Evolutionary conservation across 208 protist genomes (phyloP), one percentile per base, ranked within the genome.

Genomic region (Leishmania tropica): DNA sequence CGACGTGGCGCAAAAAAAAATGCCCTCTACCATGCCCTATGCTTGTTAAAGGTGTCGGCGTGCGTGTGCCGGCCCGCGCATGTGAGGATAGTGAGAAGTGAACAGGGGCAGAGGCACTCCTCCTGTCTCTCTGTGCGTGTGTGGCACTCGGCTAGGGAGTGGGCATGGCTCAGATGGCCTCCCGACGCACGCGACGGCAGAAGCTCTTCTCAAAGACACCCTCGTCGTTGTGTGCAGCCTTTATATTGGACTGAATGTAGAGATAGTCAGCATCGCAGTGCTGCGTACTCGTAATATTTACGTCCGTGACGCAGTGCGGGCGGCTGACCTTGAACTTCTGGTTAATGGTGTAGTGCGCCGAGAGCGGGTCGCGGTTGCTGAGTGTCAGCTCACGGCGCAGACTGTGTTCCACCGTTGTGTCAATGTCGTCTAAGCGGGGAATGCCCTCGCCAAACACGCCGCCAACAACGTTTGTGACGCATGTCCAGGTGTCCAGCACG

Each of bases 331-430:
- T 90, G 81, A 94, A 81, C 76, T 85, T 88, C 81, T 94, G 84
- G 21, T 75, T 85, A 42, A 94, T 89, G 40, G 42, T 81, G 75
- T 92, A 92, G 19, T 83, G 80, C 17, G 88, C 90, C 3, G 88
- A 92, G 76, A 94, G 90, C 2, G 90, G 90, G 80, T 94, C 88
- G 68, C 77, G 83, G 78, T 94, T 94, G 81, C 86, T 79, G 53
- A 92, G 84, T 11, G 79, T 85, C 51, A 94, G 85, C 83, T 94
- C 88, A 7, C 88, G 90, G 31, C 73, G 77, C 62, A 92, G 84
- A 70, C 89, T 94, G 81, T 94, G 88, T 83, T 94, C 87, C n/a
- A 94, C 81, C 17, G 85, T 90, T 21, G 88, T 92, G 85, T 90
- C 85, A 45, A 91, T 92, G 64, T 92, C 88, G 51, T 94, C 90